Evolutionary conservation across 441 rosid species (phyloP), one percentile per base, ranked within the genome.

Genomic region (Raphanus hybrid): DNA sequence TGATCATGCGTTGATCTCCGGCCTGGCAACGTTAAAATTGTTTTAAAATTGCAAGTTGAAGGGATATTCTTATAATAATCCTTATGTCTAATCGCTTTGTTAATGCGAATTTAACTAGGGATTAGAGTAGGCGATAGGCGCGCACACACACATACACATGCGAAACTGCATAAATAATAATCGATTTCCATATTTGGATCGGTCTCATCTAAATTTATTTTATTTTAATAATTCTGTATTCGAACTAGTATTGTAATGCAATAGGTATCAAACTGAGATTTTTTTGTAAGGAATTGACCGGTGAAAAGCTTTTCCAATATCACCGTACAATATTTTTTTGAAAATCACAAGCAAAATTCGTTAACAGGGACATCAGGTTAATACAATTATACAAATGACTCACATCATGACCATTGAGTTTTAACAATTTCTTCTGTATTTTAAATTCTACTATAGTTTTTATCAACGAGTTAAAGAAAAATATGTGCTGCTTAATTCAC

Each of bases 171-270:
- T 34, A 32, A 59, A 18, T 69, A 62, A 69, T 76, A 61, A 52
- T 69, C 5, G 37, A 75, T 55, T 70, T 76, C 52, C 80, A 61
- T 70, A 55, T 57, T 41, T 43, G n/a, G 52, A 76, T 70, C 37
- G 60, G 57, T 54, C 14, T 37, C 73, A 32, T 29, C 64, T 48
- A 48, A 12, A 50, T 50, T 48, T 50, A 4, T 14, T 5, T 14
- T 50, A n/a, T 50, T 50, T 50, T 48, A 50, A n/a, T 50, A 50
- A 10, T 50, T 50, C 0, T 50, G 8, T 50, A 50, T 14, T n/a
- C 6, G 2, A n/a, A 29, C 34, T 34, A 5, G 2, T 50, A 3
- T 57, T 43, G 55, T 3, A 37, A 66, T 11, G 57, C 29, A 29
- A 29, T 10, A 18, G 9, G 58, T 58, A 59, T 67, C 52, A 60